phyloP scores from a whole-genome alignment of 495 filamentous ascomycete genomes.

The Daldinia decipiens region DNA sequence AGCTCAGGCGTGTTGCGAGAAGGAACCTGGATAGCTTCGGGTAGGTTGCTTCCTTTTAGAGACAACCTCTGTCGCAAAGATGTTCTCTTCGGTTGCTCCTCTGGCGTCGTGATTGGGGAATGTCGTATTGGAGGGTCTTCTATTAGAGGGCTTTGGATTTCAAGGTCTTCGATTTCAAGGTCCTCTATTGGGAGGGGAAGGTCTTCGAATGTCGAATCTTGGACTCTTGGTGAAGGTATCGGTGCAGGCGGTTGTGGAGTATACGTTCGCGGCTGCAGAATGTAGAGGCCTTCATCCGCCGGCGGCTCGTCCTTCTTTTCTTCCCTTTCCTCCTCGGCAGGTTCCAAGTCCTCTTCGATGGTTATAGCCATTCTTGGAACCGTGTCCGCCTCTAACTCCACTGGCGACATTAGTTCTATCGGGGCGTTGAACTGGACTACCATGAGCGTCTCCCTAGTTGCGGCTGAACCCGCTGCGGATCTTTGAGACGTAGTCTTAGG shows the following conservation, averaged over 20 bases:
- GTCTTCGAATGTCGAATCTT: slow-evolving; percentile 23
- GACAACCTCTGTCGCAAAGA: slow-evolving; percentile 63
- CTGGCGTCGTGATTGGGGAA: slow-evolving; percentile 35
- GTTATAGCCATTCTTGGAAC: slow-evolving; percentile 27
- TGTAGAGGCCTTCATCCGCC: slow-evolving; percentile 54
- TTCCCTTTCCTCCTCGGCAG: slow-evolving; percentile 28
- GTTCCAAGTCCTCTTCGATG: slow-evolving; percentile 28
- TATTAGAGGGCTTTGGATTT: not conserved
- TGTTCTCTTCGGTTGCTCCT: slow-evolving; percentile 50
- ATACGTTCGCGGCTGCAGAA: slow-evolving; percentile 64
- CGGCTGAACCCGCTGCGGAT: slow-evolving; percentile 27
- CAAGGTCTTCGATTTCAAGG: not conserved
- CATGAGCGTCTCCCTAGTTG: slow-evolving; percentile 36
- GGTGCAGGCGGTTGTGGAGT: slow-evolving; percentile 61
- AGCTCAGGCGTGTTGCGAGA: slow-evolving; percentile 46
- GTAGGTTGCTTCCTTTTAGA: slow-evolving; percentile 53
- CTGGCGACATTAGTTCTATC: slow-evolving; percentile 31
- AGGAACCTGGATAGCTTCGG: slow-evolving; percentile 59
- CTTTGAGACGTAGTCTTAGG: slow-evolving; percentile 31
- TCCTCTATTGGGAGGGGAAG: not conserved
- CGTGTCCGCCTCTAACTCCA: slow-evolving; percentile 34
- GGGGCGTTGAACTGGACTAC: slow-evolving; percentile 36
- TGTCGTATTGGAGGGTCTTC: slow-evolving; percentile 16
- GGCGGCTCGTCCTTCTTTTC: slow-evolving; percentile 28
- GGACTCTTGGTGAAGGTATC: slow-evolving; percentile 55